Evolutionary conservation across 2,329 filamentous ascomycete genomes (phyloP).

Genomic region (Cladobotryum mycophilum): DNA sequence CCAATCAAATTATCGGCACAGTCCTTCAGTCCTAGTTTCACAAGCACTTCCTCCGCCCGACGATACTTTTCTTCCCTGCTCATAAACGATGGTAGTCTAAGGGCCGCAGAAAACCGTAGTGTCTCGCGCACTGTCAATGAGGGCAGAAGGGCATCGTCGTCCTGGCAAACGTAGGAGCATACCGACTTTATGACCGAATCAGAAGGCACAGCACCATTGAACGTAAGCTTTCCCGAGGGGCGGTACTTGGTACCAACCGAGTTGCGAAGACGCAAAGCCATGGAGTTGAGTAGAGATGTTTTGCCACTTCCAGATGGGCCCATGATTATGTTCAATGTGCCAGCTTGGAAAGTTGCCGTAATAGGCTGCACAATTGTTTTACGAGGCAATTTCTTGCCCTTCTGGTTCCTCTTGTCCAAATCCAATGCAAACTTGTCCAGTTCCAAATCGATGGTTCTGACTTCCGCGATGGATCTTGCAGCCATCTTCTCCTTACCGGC

Average conservation of each 20-base stretch:
- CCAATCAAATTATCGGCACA: constrained; percentile 71
- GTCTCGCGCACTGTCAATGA: constrained; percentile 73
- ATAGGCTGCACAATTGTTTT: constrained; percentile 62
- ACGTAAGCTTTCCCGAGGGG: constrained; percentile 56
- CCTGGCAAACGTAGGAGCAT: constrained; percentile 72
- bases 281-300: constrained; percentile 66
- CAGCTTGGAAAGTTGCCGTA: constrained; percentile 59
- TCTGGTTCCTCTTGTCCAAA: constrained; percentile 53
- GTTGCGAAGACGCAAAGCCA: constrained; percentile 61
- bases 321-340: constrained; percentile 70
- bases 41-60: constrained; percentile 63
- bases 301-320: constrained; percentile 73
- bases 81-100: constrained; percentile 67
- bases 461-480: constrained; percentile 42
- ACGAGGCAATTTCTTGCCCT: constrained; percentile 44
- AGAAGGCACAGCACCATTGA: constrained; percentile 64
- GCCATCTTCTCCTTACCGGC: constrained; percentile 66
- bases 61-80: constrained; percentile 58
- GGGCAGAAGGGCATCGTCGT: constrained; percentile 68
- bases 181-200: constrained; percentile 63
- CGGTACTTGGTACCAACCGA: constrained; percentile 57
- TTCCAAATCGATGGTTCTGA: constrained; percentile 57
- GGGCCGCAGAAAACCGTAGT: constrained; percentile 61
- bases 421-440: constrained; percentile 59
- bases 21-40: constrained; percentile 72